Evolutionary conservation across 225 moss, liverwort and hornwort genomes (phyloP).

Genomic region (Neckera pumila): DNA sequence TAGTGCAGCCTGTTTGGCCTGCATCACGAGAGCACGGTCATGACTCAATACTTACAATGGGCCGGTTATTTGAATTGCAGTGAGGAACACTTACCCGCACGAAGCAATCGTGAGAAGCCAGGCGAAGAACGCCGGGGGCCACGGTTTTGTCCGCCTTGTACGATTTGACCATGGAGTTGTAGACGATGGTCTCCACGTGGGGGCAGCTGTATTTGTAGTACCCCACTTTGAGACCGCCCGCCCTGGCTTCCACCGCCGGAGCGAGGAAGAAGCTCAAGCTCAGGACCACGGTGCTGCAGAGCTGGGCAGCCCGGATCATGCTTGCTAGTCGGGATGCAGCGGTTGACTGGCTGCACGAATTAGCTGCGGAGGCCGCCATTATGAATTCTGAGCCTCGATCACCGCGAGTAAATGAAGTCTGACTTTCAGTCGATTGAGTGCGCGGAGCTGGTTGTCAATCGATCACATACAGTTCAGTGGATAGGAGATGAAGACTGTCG

Average conservation of each 20-base stretch:
- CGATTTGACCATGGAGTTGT: background rate
- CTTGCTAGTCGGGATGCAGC: background rate
- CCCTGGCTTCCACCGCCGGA: background rate
- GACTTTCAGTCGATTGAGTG: background rate
- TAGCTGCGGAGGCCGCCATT: background rate
- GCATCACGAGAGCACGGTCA: background rate
- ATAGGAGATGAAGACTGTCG: background rate
- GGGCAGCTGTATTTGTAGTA: background rate
- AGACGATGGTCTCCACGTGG: slow-evolving; percentile 1
- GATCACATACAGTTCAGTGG: background rate
- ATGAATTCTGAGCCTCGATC: background rate
- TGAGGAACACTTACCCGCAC: background rate
- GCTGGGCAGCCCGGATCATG: background rate
- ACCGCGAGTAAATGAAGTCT: background rate
- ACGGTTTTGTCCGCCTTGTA: slow-evolving; percentile 4
- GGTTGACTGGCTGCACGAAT: background rate
- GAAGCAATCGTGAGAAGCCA: slow-evolving; percentile 9
- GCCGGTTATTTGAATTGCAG: background rate
- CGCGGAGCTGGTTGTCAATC: no score
- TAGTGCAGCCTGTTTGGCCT: background rate
- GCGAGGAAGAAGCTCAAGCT: background rate
- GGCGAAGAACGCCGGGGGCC: slow-evolving; percentile 4
- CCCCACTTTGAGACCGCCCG: background rate
- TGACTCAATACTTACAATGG: background rate
- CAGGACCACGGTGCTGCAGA: background rate